Evolutionary conservation across 805 yeast genomes (phyloP).

Genomic region (Wickerhamomyces silvicola): DNA sequence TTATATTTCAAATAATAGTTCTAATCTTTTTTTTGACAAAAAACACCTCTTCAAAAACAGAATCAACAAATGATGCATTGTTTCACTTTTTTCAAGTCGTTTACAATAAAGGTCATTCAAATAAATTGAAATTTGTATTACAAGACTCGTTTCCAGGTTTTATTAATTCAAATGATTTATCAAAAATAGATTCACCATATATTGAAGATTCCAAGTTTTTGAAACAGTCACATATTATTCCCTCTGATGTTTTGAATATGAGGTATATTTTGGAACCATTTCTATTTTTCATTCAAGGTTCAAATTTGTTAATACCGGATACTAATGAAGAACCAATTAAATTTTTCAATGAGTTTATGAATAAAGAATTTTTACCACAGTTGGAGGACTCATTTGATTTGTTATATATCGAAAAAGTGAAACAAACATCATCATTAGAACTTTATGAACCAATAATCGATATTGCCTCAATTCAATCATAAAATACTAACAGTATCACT

Average conservation of each 20-base stretch:
- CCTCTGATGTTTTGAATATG: conserved; percentile 73
- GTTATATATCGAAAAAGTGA: conserved; percentile 44
- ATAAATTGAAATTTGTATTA: conserved; percentile 38
- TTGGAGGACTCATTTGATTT: conserved; percentile 49
- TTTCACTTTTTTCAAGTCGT: conserved; percentile 33
- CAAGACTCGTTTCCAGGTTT: conserved; percentile 72
- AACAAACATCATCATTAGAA: conserved; percentile 31
- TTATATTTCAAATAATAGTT: conserved; percentile 15
- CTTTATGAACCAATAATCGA: conserved; percentile 21
- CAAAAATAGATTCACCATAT: conserved; percentile 37
- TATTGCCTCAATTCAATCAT: conserved; percentile 21
- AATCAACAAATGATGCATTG: too few relatives aligned
- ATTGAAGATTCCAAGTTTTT: conserved; percentile 55
- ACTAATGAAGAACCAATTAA: conserved; percentile 26
- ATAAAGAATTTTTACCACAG: conserved; percentile 53
- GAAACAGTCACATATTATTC: conserved; percentile 58
- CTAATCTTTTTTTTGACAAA: conserved; percentile 6
- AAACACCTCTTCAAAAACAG: conserved; percentile 23
- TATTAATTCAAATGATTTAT: conserved; percentile 26
- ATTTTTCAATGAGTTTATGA: conserved; percentile 64
- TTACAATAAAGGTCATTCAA: conserved; percentile 28
- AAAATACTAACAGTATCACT: conserved; percentile 1
- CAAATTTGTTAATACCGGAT: conserved; percentile 35
- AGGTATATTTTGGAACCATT: conserved; percentile 70
- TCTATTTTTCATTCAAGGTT: conserved; percentile 58